Evolutionary conservation across 306 rosid species (phyloP), one percentile per base, ranked within the genome.

Genomic region (Cicer pinnatifidum): DNA sequence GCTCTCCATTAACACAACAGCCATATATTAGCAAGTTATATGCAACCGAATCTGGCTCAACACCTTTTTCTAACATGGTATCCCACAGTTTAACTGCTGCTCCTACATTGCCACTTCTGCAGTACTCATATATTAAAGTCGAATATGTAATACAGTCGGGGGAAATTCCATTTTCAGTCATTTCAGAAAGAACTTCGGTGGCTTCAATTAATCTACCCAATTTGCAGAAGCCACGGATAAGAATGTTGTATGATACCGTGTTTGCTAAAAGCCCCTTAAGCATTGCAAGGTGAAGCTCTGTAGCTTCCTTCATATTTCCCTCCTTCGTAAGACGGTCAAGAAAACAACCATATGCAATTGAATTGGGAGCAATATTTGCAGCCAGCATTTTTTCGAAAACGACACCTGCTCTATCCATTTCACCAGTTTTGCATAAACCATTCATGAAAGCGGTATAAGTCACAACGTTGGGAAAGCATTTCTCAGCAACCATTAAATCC

Each of bases 131-230:
- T 73, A 93, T 89, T 79, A 93, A 80, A 59, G 96, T 91, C 3
- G 98, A 91, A 83, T 91, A 93, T 2, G 98, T 91, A 64, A 93
- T 74, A 68, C 92, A 89, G 74, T 93, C 94, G 2, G 97, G 96
- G 75, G 78, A 85, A 40, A 91, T 78, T 73, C 94, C 90, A 58
- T 83, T 82, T 73, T 58, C 75, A 45, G 85, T 69, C 98, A 91
- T 93, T 75, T 82, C 90, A 53, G 72, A 75, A 6, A 91, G 89
- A 75, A 93, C 82, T 38, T 84, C 54, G 61, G 85, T 73, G 68
- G 98, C 96, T 83, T 91, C 97, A 67, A 79, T 66, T 44, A 93
- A 88, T 71, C 84, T 85, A 41, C 92, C 94, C 85, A 85, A 79
- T 78, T 87, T 88, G 86, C 92, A 93, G 79, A 89, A 93, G 77